Percentiles rank a stretch among this genome's conserved stretches.
Conservation (phyloP, 371 early-diverging fungal genomes). For the Mucor piriformis region DNA sequence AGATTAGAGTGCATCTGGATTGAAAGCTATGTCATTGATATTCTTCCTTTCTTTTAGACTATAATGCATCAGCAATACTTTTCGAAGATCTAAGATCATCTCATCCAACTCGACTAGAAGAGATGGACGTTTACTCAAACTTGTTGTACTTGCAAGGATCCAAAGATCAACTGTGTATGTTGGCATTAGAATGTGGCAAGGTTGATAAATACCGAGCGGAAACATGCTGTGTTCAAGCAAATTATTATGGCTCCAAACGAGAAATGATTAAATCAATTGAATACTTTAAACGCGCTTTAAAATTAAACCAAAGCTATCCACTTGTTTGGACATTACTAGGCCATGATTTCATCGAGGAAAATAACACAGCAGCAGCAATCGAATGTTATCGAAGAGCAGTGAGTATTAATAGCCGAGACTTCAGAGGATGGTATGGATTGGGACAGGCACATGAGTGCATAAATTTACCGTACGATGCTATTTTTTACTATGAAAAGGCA, state of each 20-base stretch:
- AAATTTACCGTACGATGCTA: conserved; percentile 77
- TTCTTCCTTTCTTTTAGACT: conserved; percentile 49
- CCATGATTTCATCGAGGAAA: conserved; percentile 93
- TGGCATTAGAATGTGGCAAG: conserved; percentile 78
- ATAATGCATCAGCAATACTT: conserved; percentile 63
- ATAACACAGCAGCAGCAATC: conserved; percentile 86
- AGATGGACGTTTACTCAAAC: conserved; percentile 89
- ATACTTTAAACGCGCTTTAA: conserved; percentile 83
- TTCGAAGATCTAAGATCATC: conserved; percentile 71
- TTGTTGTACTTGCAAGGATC: conserved; percentile 83
- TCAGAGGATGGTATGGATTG: conserved; percentile 92
- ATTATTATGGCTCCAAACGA: conserved; percentile 83
- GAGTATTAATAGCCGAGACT: conserved; percentile 80
- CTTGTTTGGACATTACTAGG: conserved; percentile 94
- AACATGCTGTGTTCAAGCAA: conserved; percentile 88
- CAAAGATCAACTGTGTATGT: conserved; percentile 66
- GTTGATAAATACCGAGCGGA: conserved; percentile 88
- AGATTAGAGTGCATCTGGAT: not conserved
- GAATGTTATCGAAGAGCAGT: conserved; percentile 88
- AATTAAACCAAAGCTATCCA: conserved; percentile 76
- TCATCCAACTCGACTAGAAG: conserved; percentile 82
- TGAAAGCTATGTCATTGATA: not conserved
- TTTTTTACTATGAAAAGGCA: conserved; percentile 85
- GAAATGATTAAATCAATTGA: conserved; percentile 87
- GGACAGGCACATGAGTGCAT: conserved; percentile 92